Conservation (phyloP, 768 basidiomycete species). For the Boletus reticulatus region DNA sequence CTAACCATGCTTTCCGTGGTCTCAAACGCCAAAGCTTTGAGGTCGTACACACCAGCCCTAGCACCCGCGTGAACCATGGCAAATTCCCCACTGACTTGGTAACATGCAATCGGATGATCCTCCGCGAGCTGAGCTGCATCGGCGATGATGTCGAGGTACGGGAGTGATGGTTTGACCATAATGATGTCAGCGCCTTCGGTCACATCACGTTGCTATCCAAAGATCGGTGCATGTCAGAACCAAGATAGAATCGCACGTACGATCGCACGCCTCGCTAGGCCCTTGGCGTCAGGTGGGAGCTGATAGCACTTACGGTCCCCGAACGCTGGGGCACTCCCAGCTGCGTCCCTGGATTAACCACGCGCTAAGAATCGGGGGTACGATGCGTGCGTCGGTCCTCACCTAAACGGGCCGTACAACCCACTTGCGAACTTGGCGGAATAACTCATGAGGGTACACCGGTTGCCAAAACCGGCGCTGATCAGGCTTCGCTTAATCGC, state of each 20-base stretch:
- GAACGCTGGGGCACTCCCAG: slow-evolving; percentile 91
- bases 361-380: not conserved
- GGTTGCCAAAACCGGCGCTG: slow-evolving; percentile 80
- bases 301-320: slow-evolving; percentile 99
- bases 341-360: slow-evolving; percentile 72
- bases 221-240: not conserved
- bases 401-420: slow-evolving; percentile 96
- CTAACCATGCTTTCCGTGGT: slow-evolving; percentile 87
- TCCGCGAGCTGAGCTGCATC: slow-evolving; percentile 80
- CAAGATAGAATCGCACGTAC: slow-evolving; percentile 45
- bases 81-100: slow-evolving; percentile 97
- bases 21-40: slow-evolving; percentile 94
- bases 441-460: slow-evolving; percentile 93
- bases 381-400: slow-evolving; percentile 17
- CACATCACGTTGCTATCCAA: slow-evolving; percentile 74
- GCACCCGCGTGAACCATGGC: slow-evolving; percentile 98
- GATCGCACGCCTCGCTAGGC: slow-evolving; percentile 90
- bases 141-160: slow-evolving; percentile 94
- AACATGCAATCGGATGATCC: slow-evolving; percentile 92
- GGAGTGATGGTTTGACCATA: slow-evolving; percentile 97
- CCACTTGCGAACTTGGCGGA: slow-evolving; percentile 97
- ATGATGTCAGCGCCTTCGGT: slow-evolving; percentile 95
- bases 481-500: slow-evolving; percentile 87
- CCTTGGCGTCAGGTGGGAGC: slow-evolving; percentile 83
- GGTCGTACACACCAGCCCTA: slow-evolving; percentile 86